Evolutionary conservation across 495 filamentous ascomycete genomes (phyloP), one percentile per base, ranked within the genome.

Genomic region (Wilcoxina mikolae): DNA sequence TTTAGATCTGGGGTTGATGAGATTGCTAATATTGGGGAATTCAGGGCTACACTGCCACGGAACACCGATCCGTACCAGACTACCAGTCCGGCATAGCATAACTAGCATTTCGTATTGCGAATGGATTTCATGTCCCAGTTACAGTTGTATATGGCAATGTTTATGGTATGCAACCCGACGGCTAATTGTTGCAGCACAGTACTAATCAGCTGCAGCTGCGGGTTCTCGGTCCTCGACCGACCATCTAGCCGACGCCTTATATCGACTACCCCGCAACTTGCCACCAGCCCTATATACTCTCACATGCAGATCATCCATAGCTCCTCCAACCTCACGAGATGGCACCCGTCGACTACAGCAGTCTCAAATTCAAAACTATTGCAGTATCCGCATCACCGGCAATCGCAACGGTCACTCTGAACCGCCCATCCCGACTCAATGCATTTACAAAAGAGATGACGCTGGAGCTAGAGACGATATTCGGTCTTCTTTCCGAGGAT

Each of bases 401-500:
- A 3, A 20, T 42, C 50, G 17, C 50, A 3, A 42, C 24, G 1
- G 33, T 53, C 12, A 39, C 31, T 31, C 50, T 53, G 4, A 38
- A 53, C 18, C 50, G 50, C 4, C 50, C 50, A 11, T n/a, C 1
- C 20, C 50, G 23, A 11, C 50, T 53, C 29, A 53, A 53, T 42
- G 28, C 50, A 15, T 53, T 53, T n/a, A 53, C 12, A 12, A 17
- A 24, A 12, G 20, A 17, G 2, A 45, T 28, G 24, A 26, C 35
- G 2, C 0, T 22, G 3, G 38, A 46, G 9, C 39, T 46, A 5
- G 10, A 23, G 2, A 9, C 4, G 15, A 38, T 23, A 2, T 46
- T 46, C 35, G 28, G 7, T 18, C 18, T 45, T 9, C 27, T 54
- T 12, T 39, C 5, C 12, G 41, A 27, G n/a, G 71, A 73, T 27